Base-by-base conservation (phyloP, 129 eudicot species). In the Centrapalus pauciflorus region DNA sequence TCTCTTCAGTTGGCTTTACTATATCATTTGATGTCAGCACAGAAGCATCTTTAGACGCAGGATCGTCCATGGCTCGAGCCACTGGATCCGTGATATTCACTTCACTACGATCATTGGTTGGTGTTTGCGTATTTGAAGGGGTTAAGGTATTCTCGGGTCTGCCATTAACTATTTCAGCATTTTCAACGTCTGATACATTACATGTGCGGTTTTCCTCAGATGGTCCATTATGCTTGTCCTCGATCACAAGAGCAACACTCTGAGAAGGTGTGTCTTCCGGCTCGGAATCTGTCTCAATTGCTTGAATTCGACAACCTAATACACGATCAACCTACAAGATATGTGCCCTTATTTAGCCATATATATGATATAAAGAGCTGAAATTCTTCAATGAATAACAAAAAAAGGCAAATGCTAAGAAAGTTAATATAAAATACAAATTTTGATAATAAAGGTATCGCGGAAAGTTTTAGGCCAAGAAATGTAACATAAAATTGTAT, bases 231-330 rank as follows among this genome's bases (percentile, higher is more conserved):
- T 12, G 43, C 50, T 75, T 73, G 60, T 80, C 85, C 14, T 8
- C 55, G 43, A 37, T 61, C 14, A 16, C 66, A 13, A 63, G 49
- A 38, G 13, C 66, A 13, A 63, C 40, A 38, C 25, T 69, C 27
- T 25, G 74, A 38, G 66, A 69, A 69, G 65, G 16, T 23, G 11
- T 41, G 58, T 71, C 79, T 19, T 55, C 81, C 20, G 61, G 35
- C 61, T 81, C 66, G 64, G 76, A 58, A 25, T 37, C 35, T 28
- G 61, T 29, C 25, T 72, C 61, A 38, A 43, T 26, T 38, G 70
- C 77, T 77, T 56, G 84, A 72, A 86, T 77, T 67, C 99, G 95
- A 75, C 99, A 89, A 41, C 95, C 99, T 74, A 94, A 69, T 66
- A 94, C 95, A 56, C 93, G 75, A 79, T 89, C 97, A 78, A 94